Evolutionary conservation across 768 basidiomycete species (phyloP), one percentile per base, ranked within the genome.

Genomic region (Dendrothele bispora): DNA sequence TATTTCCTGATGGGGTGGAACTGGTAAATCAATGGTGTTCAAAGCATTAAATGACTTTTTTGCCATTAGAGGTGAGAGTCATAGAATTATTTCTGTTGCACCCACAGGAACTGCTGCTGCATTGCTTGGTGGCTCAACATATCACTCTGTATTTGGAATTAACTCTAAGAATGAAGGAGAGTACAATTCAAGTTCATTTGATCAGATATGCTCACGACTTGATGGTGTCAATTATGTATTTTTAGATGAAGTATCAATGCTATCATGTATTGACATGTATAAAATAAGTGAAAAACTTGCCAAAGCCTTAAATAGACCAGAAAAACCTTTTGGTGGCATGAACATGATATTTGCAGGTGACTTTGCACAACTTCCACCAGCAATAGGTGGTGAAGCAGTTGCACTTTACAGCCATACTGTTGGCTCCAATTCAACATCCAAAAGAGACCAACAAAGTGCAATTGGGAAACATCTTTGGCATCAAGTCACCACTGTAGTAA

Each of bases 291-390:
- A 52, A 14, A 40, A 46, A 10, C 45, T 63, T 20, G 48, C 56
- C 1, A 10, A 37, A 32, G 37, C 25, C 38, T 45, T 20, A 27
- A 46, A 25, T 24, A 43, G 28, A 27, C 17, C 21, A 12, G 25
- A 39, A 27, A 28, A 37, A 2, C 44, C 60, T 10, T 68, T 63
- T 52, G 66, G 62, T 12, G 60, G 63, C 1, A 53, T 60, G 12
- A 63, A 57, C 26, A 55, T 70, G 38, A 66, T 71, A 11, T 53
- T 68, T 36, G 65, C 66, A 11, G 67, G 67, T 5, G 67, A 71
- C 38, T 68, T 71, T 57, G 65, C 60, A 1, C 68, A 71, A 36
- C 43, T 71, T 3, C 68, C 66, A 6, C 68, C 57, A 8, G 2
- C 62, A 62, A 52, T 49, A 2, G 27, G 34, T 1, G 51, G 53